phyloP scores from a whole-genome alignment of 2,329 filamentous ascomycete genomes.

The Fusarium sp. region DNA sequence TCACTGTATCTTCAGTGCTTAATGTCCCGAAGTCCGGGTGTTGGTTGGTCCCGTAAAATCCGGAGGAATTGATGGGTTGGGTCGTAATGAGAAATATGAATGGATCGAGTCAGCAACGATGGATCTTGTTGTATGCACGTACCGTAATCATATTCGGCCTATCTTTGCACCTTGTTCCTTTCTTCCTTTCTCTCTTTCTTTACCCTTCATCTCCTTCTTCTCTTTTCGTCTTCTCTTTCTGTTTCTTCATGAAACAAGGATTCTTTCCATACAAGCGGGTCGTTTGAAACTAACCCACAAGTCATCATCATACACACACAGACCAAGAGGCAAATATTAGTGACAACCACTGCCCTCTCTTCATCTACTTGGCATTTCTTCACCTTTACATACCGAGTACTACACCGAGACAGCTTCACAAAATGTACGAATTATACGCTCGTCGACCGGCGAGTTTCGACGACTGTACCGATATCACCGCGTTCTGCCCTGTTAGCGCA shows the following conservation, averaged over 20 bases:
- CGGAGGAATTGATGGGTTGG: background rate
- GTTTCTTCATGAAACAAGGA: background rate
- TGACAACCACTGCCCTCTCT: background rate
- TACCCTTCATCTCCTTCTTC: background rate
- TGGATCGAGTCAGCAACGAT: constrained; percentile 16
- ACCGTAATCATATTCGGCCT: background rate
- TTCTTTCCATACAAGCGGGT: constrained; percentile 2
- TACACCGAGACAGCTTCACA: background rate
- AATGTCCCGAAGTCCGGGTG: background rate
- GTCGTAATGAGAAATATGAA: background rate
- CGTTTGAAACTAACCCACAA: background rate
- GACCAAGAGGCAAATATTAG: background rate
- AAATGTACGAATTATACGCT: constrained; percentile 24
- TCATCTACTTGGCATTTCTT: background rate
- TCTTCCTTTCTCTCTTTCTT: background rate
- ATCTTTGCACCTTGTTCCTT: background rate
- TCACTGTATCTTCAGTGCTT: background rate
- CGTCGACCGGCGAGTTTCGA: constrained; percentile 36
- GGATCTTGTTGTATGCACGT: background rate
- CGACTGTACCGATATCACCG: constrained; percentile 48
- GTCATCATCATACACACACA: background rate
- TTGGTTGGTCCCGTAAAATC: background rate
- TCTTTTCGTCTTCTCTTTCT: background rate
- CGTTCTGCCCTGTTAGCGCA: constrained; percentile 58
- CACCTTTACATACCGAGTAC: background rate